A percentile compares a stretch with the other conserved stretches of the same genome.
Evolutionary conservation across 495 filamentous ascomycete genomes (phyloP).

Genomic region (Penicillium soppii): DNA sequence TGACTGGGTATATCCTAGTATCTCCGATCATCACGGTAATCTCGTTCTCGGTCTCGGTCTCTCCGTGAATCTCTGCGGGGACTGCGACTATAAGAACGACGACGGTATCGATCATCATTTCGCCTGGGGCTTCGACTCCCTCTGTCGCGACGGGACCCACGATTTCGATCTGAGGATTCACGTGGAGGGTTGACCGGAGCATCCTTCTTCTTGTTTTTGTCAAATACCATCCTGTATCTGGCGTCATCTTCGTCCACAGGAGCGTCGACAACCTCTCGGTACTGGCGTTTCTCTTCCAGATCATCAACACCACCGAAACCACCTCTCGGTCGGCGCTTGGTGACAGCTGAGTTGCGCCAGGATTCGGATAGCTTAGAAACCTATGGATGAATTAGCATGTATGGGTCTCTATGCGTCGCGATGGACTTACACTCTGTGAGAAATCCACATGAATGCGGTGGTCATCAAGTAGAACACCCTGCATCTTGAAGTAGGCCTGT

Average conservation of each 20-base stretch:
- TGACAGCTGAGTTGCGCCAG: constrained; percentile 86
- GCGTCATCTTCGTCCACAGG: constrained; percentile 54
- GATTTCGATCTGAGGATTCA: constrained; percentile 22
- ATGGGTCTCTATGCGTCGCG: neutral
- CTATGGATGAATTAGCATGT: constrained; percentile 39
- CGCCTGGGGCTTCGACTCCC: constrained; percentile 52
- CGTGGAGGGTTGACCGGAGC: constrained; percentile 2
- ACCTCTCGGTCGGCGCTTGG: constrained; percentile 70
- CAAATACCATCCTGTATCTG: constrained; percentile 79
- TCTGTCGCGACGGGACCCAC: constrained; percentile 26
- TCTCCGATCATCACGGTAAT: constrained; percentile 28
- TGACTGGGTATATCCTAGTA: neutral
- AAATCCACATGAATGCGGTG: constrained; percentile 98
- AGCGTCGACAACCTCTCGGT: constrained; percentile 65
- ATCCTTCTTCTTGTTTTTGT: constrained; percentile 42
- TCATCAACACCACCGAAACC: constrained; percentile 87
- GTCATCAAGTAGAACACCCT: constrained; percentile 92
- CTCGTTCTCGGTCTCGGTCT: constrained; percentile 26
- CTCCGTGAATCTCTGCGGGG: constrained; percentile 35
- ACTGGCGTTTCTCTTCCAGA: constrained; percentile 88
- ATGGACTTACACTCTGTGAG: constrained; percentile 78
- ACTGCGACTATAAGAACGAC: constrained; percentile 53
- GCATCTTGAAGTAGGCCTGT: constrained; percentile 98
- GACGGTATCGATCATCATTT: constrained; percentile 23
- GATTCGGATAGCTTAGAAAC: constrained; percentile 83